These are phyloP conservation scores for Anacardium occidentale DNA, from an alignment of 345 rosid species.

Conservation along the genomic window DNA sequence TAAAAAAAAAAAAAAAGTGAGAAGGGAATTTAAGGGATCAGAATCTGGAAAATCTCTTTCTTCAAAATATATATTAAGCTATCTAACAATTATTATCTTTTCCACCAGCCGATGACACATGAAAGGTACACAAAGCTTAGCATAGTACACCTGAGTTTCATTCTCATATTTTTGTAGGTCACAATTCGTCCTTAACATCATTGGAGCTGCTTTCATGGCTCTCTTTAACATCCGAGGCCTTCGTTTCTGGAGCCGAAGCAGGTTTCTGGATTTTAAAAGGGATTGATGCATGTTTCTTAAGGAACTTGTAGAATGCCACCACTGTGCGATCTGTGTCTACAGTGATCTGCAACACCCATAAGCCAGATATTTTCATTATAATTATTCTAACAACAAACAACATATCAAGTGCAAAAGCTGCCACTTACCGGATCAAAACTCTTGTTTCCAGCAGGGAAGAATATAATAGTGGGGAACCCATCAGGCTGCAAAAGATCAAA, in stretches of 20 bases:
- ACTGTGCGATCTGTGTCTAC: slow-evolving; percentile 93
- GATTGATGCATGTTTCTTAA: slow-evolving; percentile 82
- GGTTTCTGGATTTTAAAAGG: slow-evolving; percentile 96
- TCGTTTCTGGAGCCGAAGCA: slow-evolving; percentile 46
- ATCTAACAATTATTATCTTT: slow-evolving; percentile 11
- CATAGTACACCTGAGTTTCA: background rate
- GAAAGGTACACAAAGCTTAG: slow-evolving; percentile 15
- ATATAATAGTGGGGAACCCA: slow-evolving; percentile 93
- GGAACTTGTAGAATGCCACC: slow-evolving; percentile 86
- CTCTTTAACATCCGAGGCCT: slow-evolving; percentile 36
- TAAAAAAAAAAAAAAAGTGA: too few relatives aligned
- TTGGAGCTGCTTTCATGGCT: slow-evolving; percentile 27
- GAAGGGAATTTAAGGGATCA: background rate
- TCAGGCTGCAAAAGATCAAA: slow-evolving; percentile 57
- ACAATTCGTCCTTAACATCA: slow-evolving; percentile 77
- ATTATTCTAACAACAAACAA: background rate
- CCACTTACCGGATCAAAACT: slow-evolving; percentile 87
- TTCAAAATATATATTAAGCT: slow-evolving; percentile 4
- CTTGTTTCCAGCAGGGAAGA: slow-evolving; percentile 99
- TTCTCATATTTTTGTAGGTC: slow-evolving; percentile 23
- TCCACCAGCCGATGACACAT: slow-evolving; percentile 15
- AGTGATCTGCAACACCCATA: slow-evolving; percentile 50
- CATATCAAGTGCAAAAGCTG: background rate
- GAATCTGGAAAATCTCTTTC: background rate
- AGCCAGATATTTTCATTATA: slow-evolving; percentile 4